Conservation (phyloP, 768 basidiomycete genomes). For the Leucocoprinus leucothites region DNA sequence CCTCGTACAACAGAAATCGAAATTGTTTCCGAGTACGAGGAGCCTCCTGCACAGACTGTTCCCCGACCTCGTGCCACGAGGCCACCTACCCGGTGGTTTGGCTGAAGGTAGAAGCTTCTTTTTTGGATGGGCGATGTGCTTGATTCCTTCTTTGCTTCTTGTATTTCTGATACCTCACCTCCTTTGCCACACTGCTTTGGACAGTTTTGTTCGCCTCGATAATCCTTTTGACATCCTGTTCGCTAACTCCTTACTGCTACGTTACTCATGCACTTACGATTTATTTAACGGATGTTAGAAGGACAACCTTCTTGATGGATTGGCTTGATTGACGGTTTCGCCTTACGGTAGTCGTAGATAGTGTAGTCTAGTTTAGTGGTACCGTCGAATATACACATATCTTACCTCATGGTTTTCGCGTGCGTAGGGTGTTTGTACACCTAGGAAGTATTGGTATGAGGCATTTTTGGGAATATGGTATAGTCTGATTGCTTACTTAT, state of each 20-base stretch:
- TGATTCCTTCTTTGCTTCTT: slow-evolving; percentile 12
- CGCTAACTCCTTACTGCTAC: neutral
- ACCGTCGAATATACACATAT: slow-evolving; percentile 13
- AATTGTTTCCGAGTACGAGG: slow-evolving; percentile 61
- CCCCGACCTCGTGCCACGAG: slow-evolving; percentile 36
- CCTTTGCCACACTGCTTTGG: too few relatives aligned
- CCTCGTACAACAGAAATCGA: slow-evolving; percentile 76
- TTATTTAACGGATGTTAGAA: slow-evolving; percentile 8
- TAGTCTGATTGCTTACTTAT: too few relatives aligned
- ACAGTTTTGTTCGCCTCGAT: neutral
- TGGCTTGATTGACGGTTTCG: slow-evolving; percentile 11
- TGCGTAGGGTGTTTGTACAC: too few relatives aligned
- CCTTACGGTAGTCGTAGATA: slow-evolving; percentile 30
- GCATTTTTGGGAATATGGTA: too few relatives aligned
- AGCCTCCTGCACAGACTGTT: slow-evolving; percentile 25
- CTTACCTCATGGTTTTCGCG: too few relatives aligned
- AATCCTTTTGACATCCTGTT: neutral
- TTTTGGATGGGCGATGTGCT: slow-evolving; percentile 19
- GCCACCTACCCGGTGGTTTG: slow-evolving; percentile 57
- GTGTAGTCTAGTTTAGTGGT: slow-evolving; percentile 30
- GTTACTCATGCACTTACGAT: slow-evolving; percentile 8
- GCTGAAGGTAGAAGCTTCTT: slow-evolving; percentile 45
- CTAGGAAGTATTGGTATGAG: too few relatives aligned
- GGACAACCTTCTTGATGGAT: slow-evolving; percentile 13
- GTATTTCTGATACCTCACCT: neutral